Percentiles rank a stretch among this genome's conserved stretches.
Conservation (phyloP, 345 rosid species). For the Noccaea caerulescens region DNA sequence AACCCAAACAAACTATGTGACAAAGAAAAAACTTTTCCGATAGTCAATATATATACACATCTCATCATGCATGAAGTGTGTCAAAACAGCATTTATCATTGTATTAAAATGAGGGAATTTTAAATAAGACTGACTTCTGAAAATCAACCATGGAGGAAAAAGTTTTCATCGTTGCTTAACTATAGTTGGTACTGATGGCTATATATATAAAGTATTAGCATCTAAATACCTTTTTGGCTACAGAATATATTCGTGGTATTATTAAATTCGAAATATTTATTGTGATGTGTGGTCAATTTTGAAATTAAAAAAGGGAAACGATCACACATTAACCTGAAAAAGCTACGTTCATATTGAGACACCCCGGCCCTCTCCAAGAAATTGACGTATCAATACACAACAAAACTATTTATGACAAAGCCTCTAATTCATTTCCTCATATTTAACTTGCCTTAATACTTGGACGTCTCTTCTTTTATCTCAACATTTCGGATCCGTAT, state of each 20-base stretch:
- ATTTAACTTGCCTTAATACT: conserved; percentile 12
- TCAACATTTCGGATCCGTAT: neutral
- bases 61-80: too few relatives aligned
- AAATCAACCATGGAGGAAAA: neutral
- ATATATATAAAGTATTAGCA: conserved; percentile 2
- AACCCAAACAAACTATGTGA: neutral
- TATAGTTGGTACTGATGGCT: conserved; percentile 16
- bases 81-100: too few relatives aligned
- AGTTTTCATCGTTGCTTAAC: conserved; percentile 15
- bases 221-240: conserved; percentile 5
- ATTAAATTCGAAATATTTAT: conserved; percentile 17
- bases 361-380: conserved; percentile 20
- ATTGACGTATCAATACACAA: conserved; percentile 32
- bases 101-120: neutral
- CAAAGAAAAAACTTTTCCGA: too few relatives aligned
- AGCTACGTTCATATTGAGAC: conserved; percentile 32
- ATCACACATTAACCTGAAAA: conserved; percentile 37
- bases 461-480: neutral
- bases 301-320: conserved; percentile 37
- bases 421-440: neutral
- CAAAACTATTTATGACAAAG: conserved; percentile 15
- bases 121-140: neutral
- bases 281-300: conserved; percentile 35
- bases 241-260: conserved; percentile 22
- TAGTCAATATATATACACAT: too few relatives aligned